Evolutionary conservation across 176 grass and related monocot genomes (phyloP).

Genomic region (Zea luxurians): DNA sequence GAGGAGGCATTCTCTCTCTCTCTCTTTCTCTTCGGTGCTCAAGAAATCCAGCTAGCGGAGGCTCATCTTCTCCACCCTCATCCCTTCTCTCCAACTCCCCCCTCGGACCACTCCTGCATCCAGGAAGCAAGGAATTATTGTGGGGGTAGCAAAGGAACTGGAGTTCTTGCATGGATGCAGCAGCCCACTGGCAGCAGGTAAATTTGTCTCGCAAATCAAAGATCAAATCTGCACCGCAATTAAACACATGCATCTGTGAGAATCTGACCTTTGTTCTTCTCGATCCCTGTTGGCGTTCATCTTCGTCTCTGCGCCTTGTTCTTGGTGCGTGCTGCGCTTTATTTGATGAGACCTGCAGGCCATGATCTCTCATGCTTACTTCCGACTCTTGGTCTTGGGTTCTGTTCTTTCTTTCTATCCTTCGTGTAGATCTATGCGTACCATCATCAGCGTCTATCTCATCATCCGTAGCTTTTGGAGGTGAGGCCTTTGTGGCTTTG

Average conservation of each 20-base stretch:
- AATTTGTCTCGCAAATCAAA: constrained; percentile 38
- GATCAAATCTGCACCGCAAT: constrained; percentile 33
- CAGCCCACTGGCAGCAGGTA: constrained; percentile 76
- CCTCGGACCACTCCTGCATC: background rate
- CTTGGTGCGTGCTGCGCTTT: constrained; percentile 7
- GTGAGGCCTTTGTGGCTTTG: constrained; percentile 57
- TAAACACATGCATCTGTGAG: background rate
- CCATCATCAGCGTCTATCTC: constrained; percentile 41
- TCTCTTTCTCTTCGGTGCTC: constrained; percentile 2
- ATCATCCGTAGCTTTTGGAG: constrained; percentile 56
- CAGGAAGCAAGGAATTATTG: constrained; percentile 30
- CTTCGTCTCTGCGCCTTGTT: constrained; percentile 34
- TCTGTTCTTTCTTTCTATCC: constrained; percentile 44
- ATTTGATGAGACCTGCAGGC: no score
- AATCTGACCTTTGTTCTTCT: constrained; percentile 31
- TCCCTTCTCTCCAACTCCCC: background rate
- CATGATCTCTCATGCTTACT: constrained; percentile 30
- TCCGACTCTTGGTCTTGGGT: constrained; percentile 31
- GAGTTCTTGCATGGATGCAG: constrained; percentile 68
- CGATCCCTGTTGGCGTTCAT: constrained; percentile 44
- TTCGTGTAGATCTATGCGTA: constrained; percentile 63
- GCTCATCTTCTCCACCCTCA: constrained; percentile 32
- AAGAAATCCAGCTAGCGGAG: constrained; percentile 34
- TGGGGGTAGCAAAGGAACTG: constrained; percentile 7
- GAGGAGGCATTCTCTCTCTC: constrained; percentile 21